phyloP scores from a whole-genome alignment of 2,329 filamentous ascomycete genomes.

The Aspergillus tamarii region DNA sequence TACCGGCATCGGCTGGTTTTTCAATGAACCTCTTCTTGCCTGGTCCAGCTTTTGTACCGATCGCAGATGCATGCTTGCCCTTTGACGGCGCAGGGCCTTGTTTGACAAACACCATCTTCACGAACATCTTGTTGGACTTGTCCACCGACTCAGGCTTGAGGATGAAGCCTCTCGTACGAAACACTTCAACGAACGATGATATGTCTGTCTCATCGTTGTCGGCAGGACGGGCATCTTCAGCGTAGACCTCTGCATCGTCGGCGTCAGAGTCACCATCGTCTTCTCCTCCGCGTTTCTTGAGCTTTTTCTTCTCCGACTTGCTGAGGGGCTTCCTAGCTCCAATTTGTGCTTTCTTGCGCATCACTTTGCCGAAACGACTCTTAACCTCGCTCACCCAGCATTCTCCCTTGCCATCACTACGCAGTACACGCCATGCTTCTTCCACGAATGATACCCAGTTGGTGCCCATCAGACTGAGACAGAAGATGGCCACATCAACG shows the following conservation, averaged over 20 bases:
- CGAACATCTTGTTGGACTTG: conserved; percentile 95
- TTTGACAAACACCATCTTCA: conserved; percentile 94
- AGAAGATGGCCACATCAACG: conserved; percentile 90
- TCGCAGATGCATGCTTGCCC: conserved; percentile 66
- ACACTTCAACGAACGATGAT: conserved; percentile 79
- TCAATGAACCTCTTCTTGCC: conserved; percentile 62
- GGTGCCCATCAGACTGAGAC: conserved; percentile 95
- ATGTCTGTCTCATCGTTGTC: conserved; percentile 80
- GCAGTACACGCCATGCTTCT: conserved; percentile 88
- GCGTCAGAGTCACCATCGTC: conserved; percentile 44
- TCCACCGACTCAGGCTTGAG: conserved; percentile 75
- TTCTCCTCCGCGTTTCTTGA: conserved; percentile 51
- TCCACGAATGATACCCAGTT: conserved; percentile 98
- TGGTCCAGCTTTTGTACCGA: conserved; percentile 34
- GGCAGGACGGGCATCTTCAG: conserved; percentile 51
- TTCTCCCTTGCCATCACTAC: conserved; percentile 81
- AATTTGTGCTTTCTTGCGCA: conserved; percentile 45
- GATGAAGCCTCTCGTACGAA: conserved; percentile 81
- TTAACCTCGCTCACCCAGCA: conserved; percentile 98
- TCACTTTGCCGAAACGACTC: conserved; percentile 74
- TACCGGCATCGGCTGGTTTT: conserved; percentile 54
- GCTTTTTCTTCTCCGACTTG: conserved; percentile 48
- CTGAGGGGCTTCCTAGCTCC: conserved; percentile 43
- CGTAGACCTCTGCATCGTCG: conserved; percentile 59
- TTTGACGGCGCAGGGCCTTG: conserved; percentile 67